These are phyloP conservation scores for Coemansia sp. DNA, from an alignment of 192 early-diverging fungal species.

Conservation along the genomic window DNA sequence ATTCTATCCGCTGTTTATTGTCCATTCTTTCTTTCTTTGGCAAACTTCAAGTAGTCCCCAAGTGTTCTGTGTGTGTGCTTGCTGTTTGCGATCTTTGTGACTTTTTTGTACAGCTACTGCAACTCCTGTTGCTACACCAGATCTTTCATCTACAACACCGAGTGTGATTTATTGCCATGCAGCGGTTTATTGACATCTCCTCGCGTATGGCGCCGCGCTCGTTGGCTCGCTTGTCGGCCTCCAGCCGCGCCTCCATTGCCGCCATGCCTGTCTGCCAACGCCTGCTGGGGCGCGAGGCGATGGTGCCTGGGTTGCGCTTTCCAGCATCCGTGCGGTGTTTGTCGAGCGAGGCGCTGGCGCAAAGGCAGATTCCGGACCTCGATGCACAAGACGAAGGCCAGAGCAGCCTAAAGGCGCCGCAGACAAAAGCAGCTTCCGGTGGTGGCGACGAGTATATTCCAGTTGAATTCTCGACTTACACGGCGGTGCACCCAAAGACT, in stretches of 20 bases:
- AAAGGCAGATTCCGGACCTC: neutral
- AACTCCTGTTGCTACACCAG: neutral
- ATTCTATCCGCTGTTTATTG: neutral
- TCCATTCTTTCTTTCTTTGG: neutral
- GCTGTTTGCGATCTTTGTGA: conserved; percentile 3
- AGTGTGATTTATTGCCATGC: conserved; percentile 15
- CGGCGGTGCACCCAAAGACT: conserved; percentile 43
- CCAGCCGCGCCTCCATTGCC: neutral
- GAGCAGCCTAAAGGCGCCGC: neutral
- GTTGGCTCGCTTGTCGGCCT: conserved; percentile 13
- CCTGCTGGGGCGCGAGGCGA: neutral
- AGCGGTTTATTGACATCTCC: conserved; percentile 18
- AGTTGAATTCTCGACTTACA: conserved; percentile 56
- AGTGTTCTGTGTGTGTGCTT: neutral
- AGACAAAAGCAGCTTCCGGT: neutral
- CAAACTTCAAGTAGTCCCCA: neutral
- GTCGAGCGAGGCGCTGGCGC: conserved; percentile 29
- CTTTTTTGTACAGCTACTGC: neutral
- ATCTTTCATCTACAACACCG: neutral
- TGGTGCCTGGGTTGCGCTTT: neutral
- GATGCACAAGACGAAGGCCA: neutral
- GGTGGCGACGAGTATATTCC: conserved; percentile 48
- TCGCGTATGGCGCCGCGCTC: conserved; percentile 16
- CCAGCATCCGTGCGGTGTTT: conserved; percentile 8
- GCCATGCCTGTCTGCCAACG: conserved; percentile 7